Conservation (phyloP, 2,329 filamentous ascomycete species). For the Colletotrichum sp. region DNA sequence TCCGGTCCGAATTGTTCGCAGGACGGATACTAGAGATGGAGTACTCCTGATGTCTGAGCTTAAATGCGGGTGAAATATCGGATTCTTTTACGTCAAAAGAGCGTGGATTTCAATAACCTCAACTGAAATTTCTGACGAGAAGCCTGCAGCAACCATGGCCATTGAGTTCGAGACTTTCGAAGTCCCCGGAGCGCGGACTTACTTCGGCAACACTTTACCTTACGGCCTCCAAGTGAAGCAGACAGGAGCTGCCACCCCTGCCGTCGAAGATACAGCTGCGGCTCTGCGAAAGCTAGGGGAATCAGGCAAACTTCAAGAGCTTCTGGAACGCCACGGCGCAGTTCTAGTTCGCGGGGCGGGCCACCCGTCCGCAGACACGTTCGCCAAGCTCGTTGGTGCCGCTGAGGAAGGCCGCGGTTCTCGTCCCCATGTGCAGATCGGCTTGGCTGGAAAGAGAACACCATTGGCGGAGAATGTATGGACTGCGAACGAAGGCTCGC, state of each 20-base stretch:
- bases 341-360: slow-evolving; percentile 19
- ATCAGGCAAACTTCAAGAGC: slow-evolving; percentile 15
- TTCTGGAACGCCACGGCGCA: slow-evolving; percentile 16
- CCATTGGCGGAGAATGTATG: slow-evolving; percentile 21
- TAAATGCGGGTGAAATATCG: not conserved
- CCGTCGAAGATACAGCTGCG: not conserved
- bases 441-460: slow-evolving; percentile 23
- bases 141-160: not conserved
- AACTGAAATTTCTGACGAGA: not conserved
- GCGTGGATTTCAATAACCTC: not conserved
- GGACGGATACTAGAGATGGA: not conserved
- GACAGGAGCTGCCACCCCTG: not conserved
- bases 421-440: slow-evolving; percentile 33
- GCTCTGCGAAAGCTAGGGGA: slow-evolving; percentile 1
- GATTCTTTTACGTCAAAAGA: not conserved
- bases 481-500: slow-evolving; percentile 25
- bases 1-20: not conserved
- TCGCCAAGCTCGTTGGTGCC: slow-evolving; percentile 20
- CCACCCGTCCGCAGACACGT: slow-evolving; percentile 19
- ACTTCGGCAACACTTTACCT: slow-evolving; percentile 12
- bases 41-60: not conserved
- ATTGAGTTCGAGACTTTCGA: slow-evolving; percentile 12
- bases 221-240: slow-evolving; percentile 11
- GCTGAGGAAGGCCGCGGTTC: slow-evolving; percentile 16
- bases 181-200: slow-evolving; percentile 16